Percentiles rank a stretch among this genome's conserved stretches.
These are phyloP conservation scores for Chaetomium globosum DNA, from an alignment of 2,329 filamentous ascomycete genomes.

Conservation along the genomic window DNA sequence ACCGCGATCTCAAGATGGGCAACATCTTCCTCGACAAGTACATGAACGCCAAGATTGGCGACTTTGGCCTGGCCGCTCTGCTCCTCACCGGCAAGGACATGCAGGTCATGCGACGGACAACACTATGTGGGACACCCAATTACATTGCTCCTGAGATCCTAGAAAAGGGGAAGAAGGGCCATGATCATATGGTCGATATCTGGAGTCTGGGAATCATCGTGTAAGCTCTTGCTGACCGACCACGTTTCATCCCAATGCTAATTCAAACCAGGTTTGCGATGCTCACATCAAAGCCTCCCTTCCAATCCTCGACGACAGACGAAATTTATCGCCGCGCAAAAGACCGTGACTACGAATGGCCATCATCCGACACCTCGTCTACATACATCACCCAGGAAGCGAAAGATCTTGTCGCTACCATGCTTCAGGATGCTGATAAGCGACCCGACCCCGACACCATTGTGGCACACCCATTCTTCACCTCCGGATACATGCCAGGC, in stretches of 20 bases:
- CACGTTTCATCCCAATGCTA: conserved; percentile 23
- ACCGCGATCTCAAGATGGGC: conserved; percentile 95
- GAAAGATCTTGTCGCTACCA: conserved; percentile 74
- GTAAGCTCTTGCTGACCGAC: conserved; percentile 51
- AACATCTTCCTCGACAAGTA: conserved; percentile 92
- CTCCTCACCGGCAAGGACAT: conserved; percentile 89
- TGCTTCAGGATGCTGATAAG: conserved; percentile 74
- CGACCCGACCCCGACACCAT: conserved; percentile 77
- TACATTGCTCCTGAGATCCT: conserved; percentile 97
- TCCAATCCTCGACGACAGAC: conserved; percentile 87
- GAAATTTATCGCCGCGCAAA: conserved; percentile 76
- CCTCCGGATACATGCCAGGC: conserved; percentile 70
- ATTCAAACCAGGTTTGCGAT: conserved; percentile 74
- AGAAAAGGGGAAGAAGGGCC: conserved; percentile 89
- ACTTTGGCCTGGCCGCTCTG: conserved; percentile 92
- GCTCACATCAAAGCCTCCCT: conserved; percentile 93
- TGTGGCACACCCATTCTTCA: conserved; percentile 79
- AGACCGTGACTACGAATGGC: conserved; percentile 79
- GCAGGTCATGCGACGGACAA: conserved; percentile 80
- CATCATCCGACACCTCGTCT: conserved; percentile 63
- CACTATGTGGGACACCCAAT: conserved; percentile 94
- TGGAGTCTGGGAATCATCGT: conserved; percentile 98
- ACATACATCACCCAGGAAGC: conserved; percentile 75
- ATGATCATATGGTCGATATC: conserved; percentile 97
- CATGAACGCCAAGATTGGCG: conserved; percentile 98